phyloP scores from a whole-genome alignment of 139 green algal genomes.

The Auxenochlorella pyrenoidosa region DNA sequence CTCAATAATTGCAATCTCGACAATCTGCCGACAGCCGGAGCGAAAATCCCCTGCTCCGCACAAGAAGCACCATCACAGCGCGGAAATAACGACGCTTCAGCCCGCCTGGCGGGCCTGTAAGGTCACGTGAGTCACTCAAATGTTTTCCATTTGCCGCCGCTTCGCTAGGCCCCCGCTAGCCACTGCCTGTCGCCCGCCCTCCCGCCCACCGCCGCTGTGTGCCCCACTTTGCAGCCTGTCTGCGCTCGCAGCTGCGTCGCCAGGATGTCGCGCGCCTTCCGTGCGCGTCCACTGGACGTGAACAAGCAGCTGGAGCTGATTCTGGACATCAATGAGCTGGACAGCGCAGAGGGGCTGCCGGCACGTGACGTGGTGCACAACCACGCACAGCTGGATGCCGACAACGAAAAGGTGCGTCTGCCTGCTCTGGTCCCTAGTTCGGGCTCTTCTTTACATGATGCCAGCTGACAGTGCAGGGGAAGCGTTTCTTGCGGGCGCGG shows the following conservation, averaged over 20 bases:
- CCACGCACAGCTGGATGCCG: slow-evolving; percentile 61
- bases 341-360: slow-evolving; percentile 63
- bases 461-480: background rate
- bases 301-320: slow-evolving; percentile 78
- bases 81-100: no score
- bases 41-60: no score
- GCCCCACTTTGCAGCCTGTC: background rate
- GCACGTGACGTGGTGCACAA: slow-evolving; percentile 60
- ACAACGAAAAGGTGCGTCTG: slow-evolving; percentile 68
- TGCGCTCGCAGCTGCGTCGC: background rate
- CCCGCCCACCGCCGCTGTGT: background rate
- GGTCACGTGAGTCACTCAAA: no score
- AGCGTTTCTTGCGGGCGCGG: no score
- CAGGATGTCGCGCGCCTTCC: slow-evolving; percentile 29
- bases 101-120: no score
- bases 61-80: no score
- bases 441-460: no score
- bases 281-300: slow-evolving; percentile 75
- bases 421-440: background rate
- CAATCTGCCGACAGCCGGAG: no score
- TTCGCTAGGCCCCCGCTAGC: background rate
- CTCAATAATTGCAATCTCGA: no score
- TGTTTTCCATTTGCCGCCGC: background rate
- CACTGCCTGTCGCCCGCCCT: background rate
- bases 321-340: slow-evolving; percentile 74